phyloP scores from a whole-genome alignment of 495 filamentous ascomycete genomes.

The Lasiosphaeriaceae sp. region DNA sequence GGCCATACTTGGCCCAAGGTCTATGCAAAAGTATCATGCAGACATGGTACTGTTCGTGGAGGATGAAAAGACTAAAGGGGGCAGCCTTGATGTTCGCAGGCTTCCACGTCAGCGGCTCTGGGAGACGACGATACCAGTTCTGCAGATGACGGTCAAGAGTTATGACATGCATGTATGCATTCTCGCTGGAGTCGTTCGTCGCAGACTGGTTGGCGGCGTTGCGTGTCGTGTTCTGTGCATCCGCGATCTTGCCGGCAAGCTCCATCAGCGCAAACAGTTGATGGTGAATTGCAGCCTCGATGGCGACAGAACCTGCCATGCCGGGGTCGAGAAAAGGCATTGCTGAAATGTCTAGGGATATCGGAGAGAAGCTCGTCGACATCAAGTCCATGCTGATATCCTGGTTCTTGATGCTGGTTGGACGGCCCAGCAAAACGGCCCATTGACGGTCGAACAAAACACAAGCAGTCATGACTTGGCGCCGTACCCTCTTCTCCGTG shows the following conservation, averaged over 20 bases:
- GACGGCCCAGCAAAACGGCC: conserved; percentile 48
- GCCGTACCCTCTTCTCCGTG: conserved; percentile 39
- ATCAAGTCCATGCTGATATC: conserved; percentile 46
- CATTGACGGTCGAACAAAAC: conserved; percentile 51
- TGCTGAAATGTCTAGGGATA: conserved; percentile 16
- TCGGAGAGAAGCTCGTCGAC: conserved; percentile 25
- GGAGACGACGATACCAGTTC: conserved; percentile 48
- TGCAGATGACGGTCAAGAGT: conserved; percentile 47
- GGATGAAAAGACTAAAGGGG: conserved; percentile 47
- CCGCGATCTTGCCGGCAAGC: conserved; percentile 47
- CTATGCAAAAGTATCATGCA: conserved; percentile 48
- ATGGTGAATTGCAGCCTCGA: conserved; percentile 42
- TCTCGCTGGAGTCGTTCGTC: conserved; percentile 31
- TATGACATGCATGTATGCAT: conserved; percentile 43
- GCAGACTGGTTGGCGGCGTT: conserved; percentile 12
- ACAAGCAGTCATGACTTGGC: conserved; percentile 46
- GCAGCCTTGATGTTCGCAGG: conserved; percentile 46
- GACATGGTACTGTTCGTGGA: conserved; percentile 52
- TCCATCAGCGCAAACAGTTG: conserved; percentile 49
- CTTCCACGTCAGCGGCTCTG: conserved; percentile 44
- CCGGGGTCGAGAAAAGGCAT: conserved; percentile 2
- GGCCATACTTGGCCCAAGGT: conserved; percentile 45
- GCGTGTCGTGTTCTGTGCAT: conserved; percentile 27
- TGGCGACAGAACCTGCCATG: conserved; percentile 17
- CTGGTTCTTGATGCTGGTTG: conserved; percentile 47